phyloP scores from a whole-genome alignment of 2,329 filamentous ascomycete genomes.

The Clonostachys sp. region DNA sequence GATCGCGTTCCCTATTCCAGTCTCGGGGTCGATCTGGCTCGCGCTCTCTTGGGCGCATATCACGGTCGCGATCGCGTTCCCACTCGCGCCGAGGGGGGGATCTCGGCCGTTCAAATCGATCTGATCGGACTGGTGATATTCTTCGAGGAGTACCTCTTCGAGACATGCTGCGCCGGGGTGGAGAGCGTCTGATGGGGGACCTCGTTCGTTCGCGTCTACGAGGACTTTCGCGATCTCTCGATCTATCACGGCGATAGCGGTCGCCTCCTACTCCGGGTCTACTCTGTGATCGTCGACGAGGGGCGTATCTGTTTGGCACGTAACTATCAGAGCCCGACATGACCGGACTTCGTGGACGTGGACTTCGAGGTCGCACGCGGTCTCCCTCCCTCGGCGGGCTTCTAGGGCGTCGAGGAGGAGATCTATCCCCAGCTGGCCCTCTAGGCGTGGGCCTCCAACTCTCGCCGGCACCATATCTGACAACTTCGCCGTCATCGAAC shows the following conservation, averaged over 20 bases:
- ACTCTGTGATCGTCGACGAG: conserved; percentile 35
- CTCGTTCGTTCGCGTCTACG: conserved; percentile 28
- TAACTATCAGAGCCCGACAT: conserved; percentile 37
- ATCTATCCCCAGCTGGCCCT: conserved; percentile 18
- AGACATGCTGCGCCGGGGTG: conserved; percentile 29
- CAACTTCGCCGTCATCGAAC: conserved; percentile 58
- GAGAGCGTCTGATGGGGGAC: conserved; percentile 19
- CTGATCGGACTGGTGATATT: conserved; percentile 23
- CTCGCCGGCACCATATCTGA: conserved; percentile 57
- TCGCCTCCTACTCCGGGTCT: conserved; percentile 18
- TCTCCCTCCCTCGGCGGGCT: conserved; percentile 11
- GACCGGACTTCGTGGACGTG: conserved; percentile 31
- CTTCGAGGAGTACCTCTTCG: conserved; percentile 11
- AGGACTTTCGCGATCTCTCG: conserved; percentile 30
- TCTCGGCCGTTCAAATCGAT: conserved; percentile 29
- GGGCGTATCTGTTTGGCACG: conserved; percentile 35
- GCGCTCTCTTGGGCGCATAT: conserved; percentile 17
- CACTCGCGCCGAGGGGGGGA: conserved; percentile 30
- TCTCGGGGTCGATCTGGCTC: conserved; percentile 20
- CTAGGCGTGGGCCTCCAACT: conserved; percentile 55
- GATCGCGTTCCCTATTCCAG: conserved; percentile 13
- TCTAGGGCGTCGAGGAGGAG: conserved; percentile 4
- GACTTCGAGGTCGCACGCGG: conserved; percentile 20
- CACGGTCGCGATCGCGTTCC: conserved; percentile 22
- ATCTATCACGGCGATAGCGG: conserved; percentile 34